Conservation (phyloP, 306 rosid species). For the Rubus idaeus region DNA sequence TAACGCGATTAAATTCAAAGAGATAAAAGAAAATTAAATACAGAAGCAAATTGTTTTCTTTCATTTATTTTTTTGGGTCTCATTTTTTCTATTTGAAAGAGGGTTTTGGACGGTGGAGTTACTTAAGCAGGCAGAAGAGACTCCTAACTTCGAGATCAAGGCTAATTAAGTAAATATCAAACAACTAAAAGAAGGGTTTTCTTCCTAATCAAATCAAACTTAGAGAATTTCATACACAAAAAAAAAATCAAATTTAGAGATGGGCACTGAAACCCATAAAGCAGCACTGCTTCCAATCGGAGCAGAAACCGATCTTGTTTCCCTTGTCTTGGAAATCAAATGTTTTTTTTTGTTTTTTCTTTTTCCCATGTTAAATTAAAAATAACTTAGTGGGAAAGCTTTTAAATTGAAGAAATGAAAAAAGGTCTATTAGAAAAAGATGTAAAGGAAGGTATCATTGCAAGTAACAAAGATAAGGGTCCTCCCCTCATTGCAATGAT, state of each 20-base stretch:
- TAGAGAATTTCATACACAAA: too few relatives aligned
- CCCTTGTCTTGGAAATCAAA: neutral
- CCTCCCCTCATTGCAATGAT: neutral
- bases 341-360: neutral
- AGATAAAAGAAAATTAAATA: neutral
- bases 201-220: neutral
- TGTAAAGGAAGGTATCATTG: constrained; percentile 7
- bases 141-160: constrained; percentile 15
- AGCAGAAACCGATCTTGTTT: neutral
- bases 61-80: too few relatives aligned
- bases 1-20: neutral
- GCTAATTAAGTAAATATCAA: constrained; percentile 2
- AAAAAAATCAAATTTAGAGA: neutral
- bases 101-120: constrained; percentile 5
- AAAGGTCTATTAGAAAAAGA: neutral
- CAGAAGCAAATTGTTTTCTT: too few relatives aligned
- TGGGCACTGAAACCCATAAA: constrained; percentile 28
- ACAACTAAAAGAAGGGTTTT: neutral
- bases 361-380: neutral
- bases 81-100: neutral
- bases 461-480: neutral
- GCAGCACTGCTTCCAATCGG: constrained; percentile 8
- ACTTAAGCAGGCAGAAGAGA: neutral
- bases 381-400: too few relatives aligned
- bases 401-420: neutral